These are phyloP conservation scores for Candida pseudoviswanathii DNA, from an alignment of 1,139 yeast genomes.

Conservation along the genomic window DNA sequence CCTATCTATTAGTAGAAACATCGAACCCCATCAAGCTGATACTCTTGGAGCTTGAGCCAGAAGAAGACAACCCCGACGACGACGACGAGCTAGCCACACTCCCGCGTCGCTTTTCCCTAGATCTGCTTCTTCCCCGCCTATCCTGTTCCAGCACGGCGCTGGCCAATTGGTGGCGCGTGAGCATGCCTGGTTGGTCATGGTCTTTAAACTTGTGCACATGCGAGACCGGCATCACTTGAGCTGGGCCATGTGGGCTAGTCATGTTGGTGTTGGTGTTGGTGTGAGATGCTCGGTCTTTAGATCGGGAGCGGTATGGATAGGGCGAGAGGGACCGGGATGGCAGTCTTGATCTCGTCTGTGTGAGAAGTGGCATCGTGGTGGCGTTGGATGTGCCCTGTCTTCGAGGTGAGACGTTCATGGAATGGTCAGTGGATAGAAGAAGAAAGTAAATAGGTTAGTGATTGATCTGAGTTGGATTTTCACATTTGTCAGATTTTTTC, in stretches of 20 bases:
- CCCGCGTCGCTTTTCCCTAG: conserved; percentile 16
- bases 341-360: conserved; percentile 7
- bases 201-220: neutral
- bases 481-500: neutral
- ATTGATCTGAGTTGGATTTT: neutral
- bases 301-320: conserved; percentile 16
- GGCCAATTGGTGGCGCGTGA: conserved; percentile 1
- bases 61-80: neutral
- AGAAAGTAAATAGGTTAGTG: neutral
- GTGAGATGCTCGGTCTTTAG: neutral
- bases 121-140: conserved; percentile 14
- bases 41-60: neutral
- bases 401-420: neutral
- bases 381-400: neutral
- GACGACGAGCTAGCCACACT: conserved; percentile 16
- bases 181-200: neutral
- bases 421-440: neutral
- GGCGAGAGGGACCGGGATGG: conserved; percentile 7
- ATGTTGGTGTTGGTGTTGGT: neutral
- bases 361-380: neutral
- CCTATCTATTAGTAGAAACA: conserved; percentile 2
- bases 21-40: conserved; percentile 63
- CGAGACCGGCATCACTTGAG: neutral
- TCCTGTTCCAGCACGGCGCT: conserved; percentile 7
- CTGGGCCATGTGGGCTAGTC: neutral